Evolutionary conservation across 2,329 filamentous ascomycete genomes (phyloP).

Genomic region (Chalaropsis ovoidea): DNA sequence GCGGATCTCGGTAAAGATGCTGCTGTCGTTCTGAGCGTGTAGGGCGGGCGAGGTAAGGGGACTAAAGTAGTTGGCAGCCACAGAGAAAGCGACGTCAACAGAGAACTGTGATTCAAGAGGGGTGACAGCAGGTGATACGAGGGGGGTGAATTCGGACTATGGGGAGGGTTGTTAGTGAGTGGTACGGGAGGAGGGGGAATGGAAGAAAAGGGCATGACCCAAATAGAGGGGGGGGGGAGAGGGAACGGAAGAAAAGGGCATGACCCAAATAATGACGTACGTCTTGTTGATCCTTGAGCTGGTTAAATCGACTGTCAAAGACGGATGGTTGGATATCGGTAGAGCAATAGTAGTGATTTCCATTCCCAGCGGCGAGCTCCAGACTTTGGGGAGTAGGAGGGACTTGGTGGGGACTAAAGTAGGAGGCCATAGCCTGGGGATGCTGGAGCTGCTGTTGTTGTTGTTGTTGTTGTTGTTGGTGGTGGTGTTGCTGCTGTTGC

Average conservation of each 20-base stretch:
- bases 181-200: not conserved
- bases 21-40: slow-evolving; percentile 55
- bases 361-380: slow-evolving; percentile 55
- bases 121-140: slow-evolving; percentile 76
- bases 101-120: slow-evolving; percentile 63
- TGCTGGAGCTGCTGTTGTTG: slow-evolving; percentile 34
- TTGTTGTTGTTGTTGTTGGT: slow-evolving; percentile 47
- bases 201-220: not conserved
- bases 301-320: slow-evolving; percentile 54
- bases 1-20: slow-evolving; percentile 37
- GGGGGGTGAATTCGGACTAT: slow-evolving; percentile 66
- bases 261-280: slow-evolving; percentile 15
- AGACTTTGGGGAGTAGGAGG: slow-evolving; percentile 74
- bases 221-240: not conserved
- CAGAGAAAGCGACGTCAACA: slow-evolving; percentile 47
- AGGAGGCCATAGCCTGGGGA: slow-evolving; percentile 36
- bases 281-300: slow-evolving; percentile 58
- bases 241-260: not conserved
- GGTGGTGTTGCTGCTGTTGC: slow-evolving; percentile 49
- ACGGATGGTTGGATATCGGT: slow-evolving; percentile 42
- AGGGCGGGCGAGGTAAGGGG: slow-evolving; percentile 72
- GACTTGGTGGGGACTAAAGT: slow-evolving; percentile 46
- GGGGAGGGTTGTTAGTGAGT: slow-evolving; percentile 15
- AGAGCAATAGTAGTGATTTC: slow-evolving; percentile 49
- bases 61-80: slow-evolving; percentile 68